phyloP scores from a whole-genome alignment of 768 basidiomycete species.

The Rhodotorula diobovata region DNA sequence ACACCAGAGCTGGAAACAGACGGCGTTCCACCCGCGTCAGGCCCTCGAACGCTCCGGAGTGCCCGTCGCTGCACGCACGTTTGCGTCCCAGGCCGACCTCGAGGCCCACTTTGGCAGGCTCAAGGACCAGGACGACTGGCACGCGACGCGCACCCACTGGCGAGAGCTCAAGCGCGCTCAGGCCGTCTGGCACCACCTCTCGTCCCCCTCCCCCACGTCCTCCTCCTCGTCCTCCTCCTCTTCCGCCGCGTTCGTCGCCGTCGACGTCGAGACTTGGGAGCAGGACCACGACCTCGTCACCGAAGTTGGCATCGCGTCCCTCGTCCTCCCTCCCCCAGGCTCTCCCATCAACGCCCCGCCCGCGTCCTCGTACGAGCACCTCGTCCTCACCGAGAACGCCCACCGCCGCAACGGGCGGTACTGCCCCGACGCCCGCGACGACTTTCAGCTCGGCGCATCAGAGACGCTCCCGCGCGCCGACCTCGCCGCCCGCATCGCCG shows the following conservation, averaged over 20 bases:
- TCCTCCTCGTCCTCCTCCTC: neutral
- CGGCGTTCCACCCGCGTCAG: neutral
- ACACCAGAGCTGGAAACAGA: neutral
- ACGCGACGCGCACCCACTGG: neutral
- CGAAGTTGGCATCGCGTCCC: slow-evolving; percentile 60
- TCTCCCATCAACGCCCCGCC: too few relatives aligned
- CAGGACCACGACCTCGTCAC: slow-evolving; percentile 65
- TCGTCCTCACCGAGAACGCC: slow-evolving; percentile 60
- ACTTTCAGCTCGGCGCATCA: slow-evolving; percentile 65
- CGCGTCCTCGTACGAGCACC: neutral
- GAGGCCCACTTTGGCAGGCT: slow-evolving; percentile 18
- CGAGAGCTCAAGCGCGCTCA: neutral
- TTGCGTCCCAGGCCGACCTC: slow-evolving; percentile 3
- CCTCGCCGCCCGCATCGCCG: slow-evolving; percentile 46
- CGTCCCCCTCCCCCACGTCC: neutral
- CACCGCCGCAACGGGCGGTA: slow-evolving; percentile 60
- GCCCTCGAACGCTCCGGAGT: neutral
- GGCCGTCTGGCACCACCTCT: neutral
- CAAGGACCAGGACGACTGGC: slow-evolving; percentile 12
- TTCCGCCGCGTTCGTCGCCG: slow-evolving; percentile 48
- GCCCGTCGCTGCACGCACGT: neutral
- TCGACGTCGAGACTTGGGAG: slow-evolving; percentile 85
- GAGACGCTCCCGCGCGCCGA: slow-evolving; percentile 54
- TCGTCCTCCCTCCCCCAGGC: slow-evolving; percentile 53
- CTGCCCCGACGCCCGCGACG: slow-evolving; percentile 62